These are phyloP conservation scores for Coemansia sp. DNA, from an alignment of 371 early-diverging fungal species.

Conservation along the genomic window DNA sequence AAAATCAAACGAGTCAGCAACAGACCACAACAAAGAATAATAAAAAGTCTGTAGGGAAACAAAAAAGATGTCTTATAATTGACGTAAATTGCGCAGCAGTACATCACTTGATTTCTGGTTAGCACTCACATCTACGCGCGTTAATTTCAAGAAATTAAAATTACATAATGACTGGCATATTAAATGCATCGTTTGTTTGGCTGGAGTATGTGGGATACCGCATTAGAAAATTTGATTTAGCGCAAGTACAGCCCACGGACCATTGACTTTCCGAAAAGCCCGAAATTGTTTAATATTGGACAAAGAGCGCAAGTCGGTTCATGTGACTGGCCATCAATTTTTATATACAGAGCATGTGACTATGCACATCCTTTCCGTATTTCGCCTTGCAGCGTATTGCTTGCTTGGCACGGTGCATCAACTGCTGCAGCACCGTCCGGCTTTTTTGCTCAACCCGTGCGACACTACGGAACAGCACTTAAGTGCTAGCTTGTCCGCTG, in stretches of 20 bases:
- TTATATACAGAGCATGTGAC: neutral
- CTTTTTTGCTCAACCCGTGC: neutral
- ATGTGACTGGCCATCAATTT: neutral
- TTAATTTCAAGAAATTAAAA: no score
- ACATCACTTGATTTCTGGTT: no score
- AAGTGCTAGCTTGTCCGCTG: neutral
- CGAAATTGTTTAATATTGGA: neutral
- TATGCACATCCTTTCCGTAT: neutral
- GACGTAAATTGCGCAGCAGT: no score
- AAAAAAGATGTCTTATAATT: no score
- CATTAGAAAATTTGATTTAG: neutral
- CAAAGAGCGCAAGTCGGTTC: neutral
- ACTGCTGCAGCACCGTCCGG: neutral
- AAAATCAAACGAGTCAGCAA: neutral
- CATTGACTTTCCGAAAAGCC: neutral
- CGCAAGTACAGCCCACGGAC: neutral
- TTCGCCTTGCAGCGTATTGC: neutral
- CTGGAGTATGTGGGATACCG: no score
- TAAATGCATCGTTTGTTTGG: no score
- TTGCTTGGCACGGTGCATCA: neutral
- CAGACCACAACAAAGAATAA: neutral
- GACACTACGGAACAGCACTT: neutral
- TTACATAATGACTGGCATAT: no score
- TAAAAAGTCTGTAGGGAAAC: no score
- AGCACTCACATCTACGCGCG: no score